Conservation (phyloP, 2,329 filamentous ascomycete genomes). For the Botrytis tulipae region DNA sequence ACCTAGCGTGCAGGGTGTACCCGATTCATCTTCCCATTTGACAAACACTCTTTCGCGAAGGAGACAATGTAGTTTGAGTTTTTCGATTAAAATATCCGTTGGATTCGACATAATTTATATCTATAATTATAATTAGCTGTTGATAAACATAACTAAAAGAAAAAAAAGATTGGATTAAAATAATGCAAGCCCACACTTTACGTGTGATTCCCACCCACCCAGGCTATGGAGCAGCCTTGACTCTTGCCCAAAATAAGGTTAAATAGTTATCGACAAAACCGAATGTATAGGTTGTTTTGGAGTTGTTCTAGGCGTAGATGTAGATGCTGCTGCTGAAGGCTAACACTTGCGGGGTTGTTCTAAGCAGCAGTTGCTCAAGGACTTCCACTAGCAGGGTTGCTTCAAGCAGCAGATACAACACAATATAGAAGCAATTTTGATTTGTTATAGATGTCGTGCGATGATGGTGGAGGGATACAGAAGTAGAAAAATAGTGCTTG, state of each 20-base stretch:
- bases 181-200: not conserved
- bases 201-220: constrained; percentile 11
- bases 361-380: no score
- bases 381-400: not conserved
- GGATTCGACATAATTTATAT: not conserved
- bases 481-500: no score
- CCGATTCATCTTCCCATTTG: constrained; percentile 1
- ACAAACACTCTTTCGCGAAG: constrained; percentile 11
- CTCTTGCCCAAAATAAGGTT: not conserved
- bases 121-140: not conserved
- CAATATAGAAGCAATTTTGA: no score
- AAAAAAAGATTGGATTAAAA: not conserved
- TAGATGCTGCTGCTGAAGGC: no score
- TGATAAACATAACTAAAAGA: not conserved
- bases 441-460: no score
- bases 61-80: not conserved
- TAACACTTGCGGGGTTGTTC: no score
- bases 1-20: not conserved
- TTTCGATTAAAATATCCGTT: not conserved
- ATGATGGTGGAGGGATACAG: no score
- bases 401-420: not conserved
- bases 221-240: constrained; percentile 15
- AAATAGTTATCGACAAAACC: no score
- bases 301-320: no score
- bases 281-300: not conserved